phyloP scores from a whole-genome alignment of 2,329 filamentous ascomycete species.

The Penicillium sp. region DNA sequence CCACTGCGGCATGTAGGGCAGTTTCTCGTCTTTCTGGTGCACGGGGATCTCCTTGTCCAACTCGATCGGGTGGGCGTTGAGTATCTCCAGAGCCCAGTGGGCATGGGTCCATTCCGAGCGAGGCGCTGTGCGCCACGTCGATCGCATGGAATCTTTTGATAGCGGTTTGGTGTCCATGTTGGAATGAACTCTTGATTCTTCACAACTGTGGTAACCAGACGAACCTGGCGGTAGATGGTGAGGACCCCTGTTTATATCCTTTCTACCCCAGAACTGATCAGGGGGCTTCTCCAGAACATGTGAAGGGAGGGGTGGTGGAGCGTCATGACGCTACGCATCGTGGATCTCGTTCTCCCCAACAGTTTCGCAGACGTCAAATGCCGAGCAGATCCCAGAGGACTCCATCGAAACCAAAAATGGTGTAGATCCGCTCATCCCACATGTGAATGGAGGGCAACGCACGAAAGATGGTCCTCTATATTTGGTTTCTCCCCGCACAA shows the following conservation, averaged over 20 bases:
- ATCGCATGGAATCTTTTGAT: slow-evolving; percentile 36
- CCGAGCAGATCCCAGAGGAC: slow-evolving; percentile 1
- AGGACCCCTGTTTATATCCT: slow-evolving; percentile 18
- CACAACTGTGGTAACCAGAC: background rate
- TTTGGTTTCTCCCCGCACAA: slow-evolving; percentile 1
- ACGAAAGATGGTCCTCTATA: background rate
- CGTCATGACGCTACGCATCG: slow-evolving; percentile 8
- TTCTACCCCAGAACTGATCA: background rate
- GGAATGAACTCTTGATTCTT: background rate
- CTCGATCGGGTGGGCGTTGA: slow-evolving; percentile 30
- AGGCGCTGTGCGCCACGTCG: slow-evolving; percentile 30
- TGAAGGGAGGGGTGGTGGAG: slow-evolving; percentile 9
- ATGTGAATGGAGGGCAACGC: slow-evolving; percentile 15
- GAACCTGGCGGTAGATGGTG: background rate
- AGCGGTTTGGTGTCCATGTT: slow-evolving; percentile 25
- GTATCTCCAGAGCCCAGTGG: slow-evolving; percentile 28
- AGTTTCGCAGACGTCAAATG: slow-evolving; percentile 9
- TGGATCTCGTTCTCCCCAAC: slow-evolving; percentile 21
- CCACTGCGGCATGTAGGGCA: slow-evolving; percentile 42
- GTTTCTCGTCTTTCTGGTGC: slow-evolving; percentile 45
- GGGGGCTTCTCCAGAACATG: slow-evolving; percentile 4
- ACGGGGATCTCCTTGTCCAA: slow-evolving; percentile 36
- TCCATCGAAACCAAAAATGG: slow-evolving; percentile 3
- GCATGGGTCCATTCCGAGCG: slow-evolving; percentile 28
- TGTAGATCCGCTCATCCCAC: slow-evolving; percentile 12